Conservation (phyloP, 441 rosid species). For the Francoa sonchifolia region DNA sequence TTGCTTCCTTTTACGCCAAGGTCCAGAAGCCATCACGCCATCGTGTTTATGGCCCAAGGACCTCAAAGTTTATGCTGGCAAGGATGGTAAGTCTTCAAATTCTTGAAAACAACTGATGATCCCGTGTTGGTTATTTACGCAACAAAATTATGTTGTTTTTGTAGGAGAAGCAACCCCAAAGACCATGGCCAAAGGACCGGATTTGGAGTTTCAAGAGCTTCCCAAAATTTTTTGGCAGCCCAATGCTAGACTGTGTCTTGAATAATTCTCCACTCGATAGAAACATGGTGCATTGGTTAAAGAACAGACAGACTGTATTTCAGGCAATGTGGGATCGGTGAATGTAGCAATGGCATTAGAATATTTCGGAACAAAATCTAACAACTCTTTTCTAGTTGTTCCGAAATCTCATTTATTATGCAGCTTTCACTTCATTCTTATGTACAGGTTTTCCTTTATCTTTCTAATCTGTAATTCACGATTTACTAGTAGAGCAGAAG, state of each 20-base stretch:
- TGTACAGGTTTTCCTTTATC: slow-evolving; percentile 52
- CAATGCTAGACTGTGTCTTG: slow-evolving; percentile 74
- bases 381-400: slow-evolving; percentile 28
- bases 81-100: slow-evolving; percentile 66
- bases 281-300: slow-evolving; percentile 84
- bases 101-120: too few relatives aligned
- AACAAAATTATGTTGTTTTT: not conserved
- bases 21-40: slow-evolving; percentile 73
- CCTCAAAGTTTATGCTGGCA: slow-evolving; percentile 60
- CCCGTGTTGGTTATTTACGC: not conserved
- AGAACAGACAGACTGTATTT: slow-evolving; percentile 55
- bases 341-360: slow-evolving; percentile 4
- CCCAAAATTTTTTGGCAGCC: slow-evolving; percentile 68
- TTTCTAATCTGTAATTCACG: slow-evolving; percentile 45
- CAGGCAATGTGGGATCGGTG: slow-evolving; percentile 77
- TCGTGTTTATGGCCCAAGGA: slow-evolving; percentile 76
- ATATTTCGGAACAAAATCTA: slow-evolving; percentile 37
- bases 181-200: slow-evolving; percentile 87
- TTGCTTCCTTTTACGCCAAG: slow-evolving; percentile 83
- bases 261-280: slow-evolving; percentile 42
- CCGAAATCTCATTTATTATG: too few relatives aligned
- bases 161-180: slow-evolving; percentile 81
- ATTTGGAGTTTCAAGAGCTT: slow-evolving; percentile 70
- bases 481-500: slow-evolving; percentile 19
- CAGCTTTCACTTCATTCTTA: slow-evolving; percentile 39